A percentile compares a stretch with the other conserved stretches of the same genome.
Evolutionary conservation across 768 basidiomycete genomes (phyloP).

Genomic region (Boletus bicolor): DNA sequence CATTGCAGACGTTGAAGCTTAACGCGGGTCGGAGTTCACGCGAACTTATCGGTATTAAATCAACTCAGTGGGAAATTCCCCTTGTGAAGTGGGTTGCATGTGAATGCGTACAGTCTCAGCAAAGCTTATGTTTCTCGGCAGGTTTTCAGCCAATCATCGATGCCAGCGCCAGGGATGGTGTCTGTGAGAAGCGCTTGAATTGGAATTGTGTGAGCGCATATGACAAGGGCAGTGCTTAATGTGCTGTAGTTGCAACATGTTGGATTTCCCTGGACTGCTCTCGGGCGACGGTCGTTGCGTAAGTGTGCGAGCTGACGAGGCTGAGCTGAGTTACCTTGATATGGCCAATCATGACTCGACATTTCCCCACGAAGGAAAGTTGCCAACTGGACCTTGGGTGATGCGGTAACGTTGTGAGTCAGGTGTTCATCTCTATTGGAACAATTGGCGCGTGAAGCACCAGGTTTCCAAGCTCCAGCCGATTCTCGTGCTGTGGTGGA

Average conservation of each 20-base stretch:
- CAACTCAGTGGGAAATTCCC: neutral
- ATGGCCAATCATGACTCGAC: constrained; percentile 15
- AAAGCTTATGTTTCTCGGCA: constrained; percentile 3
- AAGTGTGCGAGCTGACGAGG: constrained; percentile 1
- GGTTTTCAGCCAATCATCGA: constrained; percentile 7
- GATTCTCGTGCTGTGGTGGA: constrained; percentile 8
- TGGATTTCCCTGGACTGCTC: neutral
- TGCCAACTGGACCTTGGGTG: neutral
- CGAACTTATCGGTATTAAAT: constrained; percentile 1
- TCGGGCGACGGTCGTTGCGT: constrained; percentile 27
- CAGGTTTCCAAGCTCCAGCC: neutral
- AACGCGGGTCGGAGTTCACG: neutral
- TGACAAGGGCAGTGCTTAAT: constrained; percentile 15
- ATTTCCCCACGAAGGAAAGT: constrained; percentile 9
- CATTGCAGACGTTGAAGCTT: neutral
- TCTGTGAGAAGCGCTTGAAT: constrained; percentile 5
- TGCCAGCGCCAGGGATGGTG: neutral
- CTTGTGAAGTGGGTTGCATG: constrained; percentile 2
- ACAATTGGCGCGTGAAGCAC: constrained; percentile 16
- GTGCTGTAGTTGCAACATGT: neutral
- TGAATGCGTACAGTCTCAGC: neutral
- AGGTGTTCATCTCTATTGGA: constrained; percentile 11
- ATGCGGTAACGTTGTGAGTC: constrained; percentile 7
- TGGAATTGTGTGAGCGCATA: constrained; percentile 2
- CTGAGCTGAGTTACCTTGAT: constrained; percentile 9